These are phyloP conservation scores for Nephelium lappaceum DNA, from an alignment of 345 rosid species.

Conservation along the genomic window DNA sequence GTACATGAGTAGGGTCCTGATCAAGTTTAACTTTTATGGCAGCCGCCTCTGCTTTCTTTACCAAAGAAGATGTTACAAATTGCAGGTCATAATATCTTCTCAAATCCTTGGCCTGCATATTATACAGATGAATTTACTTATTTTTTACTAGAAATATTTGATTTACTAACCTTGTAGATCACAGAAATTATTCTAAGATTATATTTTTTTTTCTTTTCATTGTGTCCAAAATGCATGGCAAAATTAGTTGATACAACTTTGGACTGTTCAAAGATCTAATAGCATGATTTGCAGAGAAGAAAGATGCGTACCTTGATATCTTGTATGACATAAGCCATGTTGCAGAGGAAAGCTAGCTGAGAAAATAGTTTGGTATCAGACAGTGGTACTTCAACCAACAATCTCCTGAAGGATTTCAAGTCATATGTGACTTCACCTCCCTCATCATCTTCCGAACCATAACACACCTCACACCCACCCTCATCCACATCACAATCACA, in stretches of 20 bases:
- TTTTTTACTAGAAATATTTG: not conserved
- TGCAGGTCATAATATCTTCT: slow-evolving; percentile 60
- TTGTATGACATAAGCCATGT: slow-evolving; percentile 83
- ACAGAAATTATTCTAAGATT: no score
- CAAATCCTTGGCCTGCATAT: slow-evolving; percentile 54
- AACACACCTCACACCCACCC: slow-evolving; percentile 52
- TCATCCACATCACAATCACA: slow-evolving; percentile 44
- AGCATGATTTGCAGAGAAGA: not conserved
- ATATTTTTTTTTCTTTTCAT: not conserved
- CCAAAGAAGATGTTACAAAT: slow-evolving; percentile 80
- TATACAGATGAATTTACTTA: not conserved
- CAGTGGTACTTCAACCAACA: slow-evolving; percentile 55
- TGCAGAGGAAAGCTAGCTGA: slow-evolving; percentile 80
- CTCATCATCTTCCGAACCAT: slow-evolving; percentile 47
- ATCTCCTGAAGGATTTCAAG: slow-evolving; percentile 52
- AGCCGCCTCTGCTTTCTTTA: slow-evolving; percentile 72
- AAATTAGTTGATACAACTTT: not conserved
- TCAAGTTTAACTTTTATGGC: slow-evolving; percentile 57
- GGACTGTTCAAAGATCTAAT: not conserved
- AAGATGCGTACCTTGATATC: slow-evolving; percentile 50
- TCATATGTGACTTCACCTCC: slow-evolving; percentile 35
- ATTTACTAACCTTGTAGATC: not conserved
- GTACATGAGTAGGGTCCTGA: slow-evolving; percentile 47
- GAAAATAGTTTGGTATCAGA: slow-evolving; percentile 71
- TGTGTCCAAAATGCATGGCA: not conserved